These are phyloP conservation scores for Aspergillus pseudoglaucus DNA, from an alignment of 2,329 filamentous ascomycete genomes.

Conservation along the genomic window DNA sequence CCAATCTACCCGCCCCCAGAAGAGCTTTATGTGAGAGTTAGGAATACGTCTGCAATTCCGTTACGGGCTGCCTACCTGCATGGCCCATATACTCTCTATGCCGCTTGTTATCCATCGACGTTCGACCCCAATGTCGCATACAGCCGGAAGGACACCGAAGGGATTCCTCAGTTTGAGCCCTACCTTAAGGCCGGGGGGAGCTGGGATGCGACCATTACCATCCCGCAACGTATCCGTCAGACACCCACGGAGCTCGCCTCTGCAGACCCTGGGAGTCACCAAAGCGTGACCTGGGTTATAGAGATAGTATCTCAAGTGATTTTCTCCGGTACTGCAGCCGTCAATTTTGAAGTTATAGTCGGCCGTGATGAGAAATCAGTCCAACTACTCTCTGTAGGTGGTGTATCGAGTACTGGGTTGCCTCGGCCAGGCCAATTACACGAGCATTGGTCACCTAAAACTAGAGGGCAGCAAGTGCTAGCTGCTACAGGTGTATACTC, in stretches of 20 bases:
- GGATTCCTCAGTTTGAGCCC: constrained; percentile 85
- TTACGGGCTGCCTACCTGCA: constrained; percentile 93
- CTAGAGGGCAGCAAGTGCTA: constrained; percentile 49
- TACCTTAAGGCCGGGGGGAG: constrained; percentile 89
- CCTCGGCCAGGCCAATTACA: constrained; percentile 62
- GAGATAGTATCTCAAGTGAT: constrained; percentile 90
- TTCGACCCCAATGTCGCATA: constrained; percentile 80
- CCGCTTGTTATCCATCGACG: constrained; percentile 73
- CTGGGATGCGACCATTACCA: constrained; percentile 72
- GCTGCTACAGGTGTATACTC: constrained; percentile 75
- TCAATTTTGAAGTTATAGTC: constrained; percentile 80
- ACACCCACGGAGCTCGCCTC: constrained; percentile 33
- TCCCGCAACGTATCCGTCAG: constrained; percentile 71
- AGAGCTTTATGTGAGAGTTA: constrained; percentile 76
- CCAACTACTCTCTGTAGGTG: constrained; percentile 55
- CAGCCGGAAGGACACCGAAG: constrained; percentile 61
- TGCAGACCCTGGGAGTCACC: constrained; percentile 29
- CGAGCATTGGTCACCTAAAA: constrained; percentile 64
- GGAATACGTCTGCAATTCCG: constrained; percentile 84
- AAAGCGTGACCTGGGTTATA: constrained; percentile 75
- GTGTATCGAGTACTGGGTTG: constrained; percentile 45
- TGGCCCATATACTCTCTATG: constrained; percentile 85
- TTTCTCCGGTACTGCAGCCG: constrained; percentile 81
- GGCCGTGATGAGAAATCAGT: constrained; percentile 80
- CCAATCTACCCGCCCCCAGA: constrained; percentile 82